Percentiles rank a stretch among this genome's conserved stretches.
Conservation (phyloP, 2,329 filamentous ascomycete genomes). For the Botrytis hyacinthi region DNA sequence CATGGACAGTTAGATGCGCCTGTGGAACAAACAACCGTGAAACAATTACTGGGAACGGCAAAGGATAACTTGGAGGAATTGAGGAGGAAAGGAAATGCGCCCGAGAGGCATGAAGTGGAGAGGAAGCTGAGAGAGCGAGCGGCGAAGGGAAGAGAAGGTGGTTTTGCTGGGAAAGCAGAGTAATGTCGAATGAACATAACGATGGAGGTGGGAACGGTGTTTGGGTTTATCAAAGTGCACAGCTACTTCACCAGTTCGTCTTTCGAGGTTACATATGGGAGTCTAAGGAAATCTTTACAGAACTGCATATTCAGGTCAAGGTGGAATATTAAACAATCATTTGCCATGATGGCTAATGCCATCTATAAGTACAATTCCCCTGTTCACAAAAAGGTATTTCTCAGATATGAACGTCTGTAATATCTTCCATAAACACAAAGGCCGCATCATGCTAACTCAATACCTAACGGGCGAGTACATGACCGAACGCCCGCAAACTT, state of each 20-base stretch:
- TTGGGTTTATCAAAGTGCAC: not conserved
- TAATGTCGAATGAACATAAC: not conserved
- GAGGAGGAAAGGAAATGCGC: constrained; percentile 19
- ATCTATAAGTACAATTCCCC: constrained; percentile 26
- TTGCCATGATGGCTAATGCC: constrained; percentile 18
- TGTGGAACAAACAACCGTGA: constrained; percentile 38
- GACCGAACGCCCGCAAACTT: constrained; percentile 26
- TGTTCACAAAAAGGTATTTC: constrained; percentile 21
- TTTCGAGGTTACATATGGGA: not conserved
- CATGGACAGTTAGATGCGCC: constrained; percentile 49
- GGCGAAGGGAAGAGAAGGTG: constrained; percentile 23
- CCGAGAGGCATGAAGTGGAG: constrained; percentile 27
- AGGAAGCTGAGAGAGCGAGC: constrained; percentile 31
- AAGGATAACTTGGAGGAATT: constrained; percentile 27
- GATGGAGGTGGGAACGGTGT: not conserved
- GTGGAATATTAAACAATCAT: constrained; percentile 8
- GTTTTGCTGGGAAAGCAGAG: constrained; percentile 3
- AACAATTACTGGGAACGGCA: constrained; percentile 32
- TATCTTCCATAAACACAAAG: constrained; percentile 17
- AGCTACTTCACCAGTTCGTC: not conserved
- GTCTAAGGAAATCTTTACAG: not conserved
- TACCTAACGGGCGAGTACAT: constrained; percentile 18
- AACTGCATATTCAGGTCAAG: not conserved
- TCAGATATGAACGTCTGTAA: constrained; percentile 23
- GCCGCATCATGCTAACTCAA: constrained; percentile 17